A percentile compares a stretch with the other conserved stretches of the same genome.
Evolutionary conservation across 164 flowering plant species (phyloP).

Genomic region (Vitis riparia): DNA sequence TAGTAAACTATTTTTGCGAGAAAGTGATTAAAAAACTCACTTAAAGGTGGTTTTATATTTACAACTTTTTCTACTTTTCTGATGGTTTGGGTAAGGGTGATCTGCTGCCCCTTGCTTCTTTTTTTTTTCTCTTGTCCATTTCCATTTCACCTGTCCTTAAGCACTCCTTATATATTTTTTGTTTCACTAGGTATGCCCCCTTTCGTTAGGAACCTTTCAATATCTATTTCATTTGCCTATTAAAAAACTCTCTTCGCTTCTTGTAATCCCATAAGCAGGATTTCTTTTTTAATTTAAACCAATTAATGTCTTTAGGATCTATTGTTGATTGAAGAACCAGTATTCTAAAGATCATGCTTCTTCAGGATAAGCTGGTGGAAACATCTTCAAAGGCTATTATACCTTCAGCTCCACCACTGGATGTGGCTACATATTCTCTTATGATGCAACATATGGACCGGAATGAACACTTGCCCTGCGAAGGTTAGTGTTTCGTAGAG

Average conservation of each 20-base stretch:
- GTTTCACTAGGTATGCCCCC: too few species aligned
- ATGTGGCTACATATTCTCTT: constrained; percentile 45
- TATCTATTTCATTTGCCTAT: too few species aligned
- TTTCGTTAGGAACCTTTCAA: too few species aligned
- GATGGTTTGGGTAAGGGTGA: too few species aligned
- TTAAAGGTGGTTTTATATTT: neutral
- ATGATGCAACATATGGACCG: constrained; percentile 40
- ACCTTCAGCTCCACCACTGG: constrained; percentile 35
- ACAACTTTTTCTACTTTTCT: neutral
- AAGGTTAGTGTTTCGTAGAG: constrained; percentile 51
- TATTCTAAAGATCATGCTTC: constrained; percentile 43
- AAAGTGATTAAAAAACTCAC: neutral
- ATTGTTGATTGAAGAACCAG: constrained; percentile 30
- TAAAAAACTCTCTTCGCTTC: neutral
- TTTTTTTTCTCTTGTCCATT: too few species aligned
- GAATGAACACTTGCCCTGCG: constrained; percentile 32
- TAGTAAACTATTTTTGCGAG: neutral
- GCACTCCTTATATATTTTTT: too few species aligned
- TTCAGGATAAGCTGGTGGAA: constrained; percentile 75
- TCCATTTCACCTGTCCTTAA: too few species aligned
- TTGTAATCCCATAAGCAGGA: neutral
- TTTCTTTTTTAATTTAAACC: constrained; percentile 13
- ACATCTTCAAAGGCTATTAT: constrained; percentile 51
- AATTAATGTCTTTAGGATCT: constrained; percentile 24
- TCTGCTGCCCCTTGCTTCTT: too few species aligned